Evolutionary conservation across 2,329 filamentous ascomycete species (phyloP), one percentile per base, ranked within the genome.

Genomic region (Microcyclospora tardicrescens): DNA sequence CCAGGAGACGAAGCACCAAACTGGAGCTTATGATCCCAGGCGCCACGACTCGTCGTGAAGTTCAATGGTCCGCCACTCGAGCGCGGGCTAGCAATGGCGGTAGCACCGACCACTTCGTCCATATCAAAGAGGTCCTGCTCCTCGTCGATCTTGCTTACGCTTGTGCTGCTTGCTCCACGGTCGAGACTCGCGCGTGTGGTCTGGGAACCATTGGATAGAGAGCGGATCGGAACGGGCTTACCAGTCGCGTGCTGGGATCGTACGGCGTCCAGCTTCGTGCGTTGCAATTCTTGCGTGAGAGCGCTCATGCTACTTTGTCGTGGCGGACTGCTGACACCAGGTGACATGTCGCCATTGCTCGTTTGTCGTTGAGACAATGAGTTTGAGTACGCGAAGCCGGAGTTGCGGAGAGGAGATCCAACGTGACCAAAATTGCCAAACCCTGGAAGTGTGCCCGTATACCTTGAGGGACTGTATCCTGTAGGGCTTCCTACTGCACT

Each of bases 391-490:
- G 49, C 37, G 64, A 32, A 32, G 14, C 30, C 30, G 14, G 30
- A 32, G 30, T 32, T 32, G 10, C 30, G 30, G 63, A n/a, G 69
- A 68, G 43, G 65, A 72, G 16, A 63, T 64, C 34, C 59, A 64
- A 34, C 52, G 79, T 77, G 36, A 5, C 12, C 30, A n/a, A n/a
- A n/a, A 15, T 5, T 32, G 12, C 12, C 30, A 6, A n/a, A 15
- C 66, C 66, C 41, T 12, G 37, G n/a, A 30, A 35, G 32, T 4
- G 27, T 34, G 35, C 68, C 71, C 47, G 69, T 70, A 55, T 78
- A 81, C 6, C 77, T 67, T 15, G 75, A 79, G 0, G 76, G 75
- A 38, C 75, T 78, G 5, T 71, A 72, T 5, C 67, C 69, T 14
- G 71, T 64, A 69, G 75, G 15, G 70, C 78, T 58, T 15, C 62